Evolutionary conservation across 2,329 filamentous ascomycete species (phyloP).

Genomic region (Alternaria gansuensis): DNA sequence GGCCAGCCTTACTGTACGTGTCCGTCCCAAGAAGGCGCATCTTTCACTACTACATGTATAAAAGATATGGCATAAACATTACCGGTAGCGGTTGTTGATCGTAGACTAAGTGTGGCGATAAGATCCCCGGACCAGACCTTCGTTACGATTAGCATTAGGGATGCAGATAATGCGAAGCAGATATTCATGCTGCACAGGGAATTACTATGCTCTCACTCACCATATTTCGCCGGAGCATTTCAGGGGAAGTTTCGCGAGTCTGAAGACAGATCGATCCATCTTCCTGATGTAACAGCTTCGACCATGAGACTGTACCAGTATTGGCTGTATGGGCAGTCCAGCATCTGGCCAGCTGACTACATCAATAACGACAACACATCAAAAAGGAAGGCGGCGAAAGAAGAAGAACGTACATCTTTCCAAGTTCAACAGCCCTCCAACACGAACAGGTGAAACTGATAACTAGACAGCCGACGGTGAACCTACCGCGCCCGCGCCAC

Average conservation of each 20-base stretch:
- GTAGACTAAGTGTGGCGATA: background rate
- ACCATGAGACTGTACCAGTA: background rate
- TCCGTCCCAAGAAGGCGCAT: background rate
- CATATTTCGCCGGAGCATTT: background rate
- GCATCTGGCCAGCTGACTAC: background rate
- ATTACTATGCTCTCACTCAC: background rate
- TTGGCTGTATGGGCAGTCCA: background rate
- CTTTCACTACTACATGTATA: background rate
- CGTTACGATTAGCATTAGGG: background rate
- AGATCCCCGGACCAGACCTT: background rate
- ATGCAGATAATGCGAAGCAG: background rate
- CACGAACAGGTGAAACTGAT: background rate
- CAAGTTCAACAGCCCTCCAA: background rate
- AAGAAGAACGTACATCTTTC: background rate
- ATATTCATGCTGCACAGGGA: background rate
- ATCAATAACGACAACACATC: too few species aligned
- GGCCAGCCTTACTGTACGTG: background rate
- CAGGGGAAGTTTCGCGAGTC: accelerated
- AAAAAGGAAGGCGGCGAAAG: background rate
- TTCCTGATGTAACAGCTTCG: background rate
- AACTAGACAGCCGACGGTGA: background rate
- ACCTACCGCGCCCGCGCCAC: background rate
- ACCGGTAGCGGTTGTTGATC: background rate
- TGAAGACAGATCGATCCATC: background rate
- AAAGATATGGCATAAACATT: background rate